Percentiles rank a stretch among this genome's conserved stretches.
Evolutionary conservation across 2,329 filamentous ascomycete genomes (phyloP).

Genomic region (Alternaria consortialis): DNA sequence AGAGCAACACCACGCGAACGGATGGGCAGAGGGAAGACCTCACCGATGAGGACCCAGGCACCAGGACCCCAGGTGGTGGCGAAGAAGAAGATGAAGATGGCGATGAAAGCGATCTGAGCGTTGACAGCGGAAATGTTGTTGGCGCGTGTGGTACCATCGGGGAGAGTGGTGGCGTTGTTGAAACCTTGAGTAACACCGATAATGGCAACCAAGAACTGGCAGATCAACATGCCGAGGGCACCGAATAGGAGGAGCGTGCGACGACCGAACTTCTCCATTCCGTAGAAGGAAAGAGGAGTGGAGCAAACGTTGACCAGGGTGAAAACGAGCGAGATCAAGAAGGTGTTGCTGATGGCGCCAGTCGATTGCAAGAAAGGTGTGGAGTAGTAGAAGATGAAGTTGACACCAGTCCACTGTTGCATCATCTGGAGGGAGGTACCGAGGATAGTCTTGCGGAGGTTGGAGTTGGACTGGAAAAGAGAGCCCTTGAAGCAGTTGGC

Average conservation of each 20-base stretch:
- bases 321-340: constrained; percentile 85
- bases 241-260: constrained; percentile 81
- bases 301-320: constrained; percentile 88
- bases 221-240: constrained; percentile 82
- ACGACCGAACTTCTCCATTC: constrained; percentile 82
- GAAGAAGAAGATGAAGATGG: constrained; percentile 83
- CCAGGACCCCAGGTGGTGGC: constrained; percentile 69
- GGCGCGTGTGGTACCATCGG: not conserved
- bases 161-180: constrained; percentile 20
- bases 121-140: constrained; percentile 52
- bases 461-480: constrained; percentile 60
- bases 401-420: constrained; percentile 77
- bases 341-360: constrained; percentile 77
- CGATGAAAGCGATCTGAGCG: constrained; percentile 81
- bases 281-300: constrained; percentile 87
- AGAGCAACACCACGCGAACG: constrained; percentile 74
- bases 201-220: constrained; percentile 87
- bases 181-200: constrained; percentile 52
- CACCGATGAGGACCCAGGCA: constrained; percentile 72
- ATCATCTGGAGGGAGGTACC: constrained; percentile 61
- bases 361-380: constrained; percentile 80
- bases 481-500: constrained; percentile 68
- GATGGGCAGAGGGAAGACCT: constrained; percentile 71
- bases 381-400: constrained; percentile 74
- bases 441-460: constrained; percentile 59